phyloP scores from a whole-genome alignment of 495 filamentous ascomycete genomes.

The Aspergillus funiculosus region DNA sequence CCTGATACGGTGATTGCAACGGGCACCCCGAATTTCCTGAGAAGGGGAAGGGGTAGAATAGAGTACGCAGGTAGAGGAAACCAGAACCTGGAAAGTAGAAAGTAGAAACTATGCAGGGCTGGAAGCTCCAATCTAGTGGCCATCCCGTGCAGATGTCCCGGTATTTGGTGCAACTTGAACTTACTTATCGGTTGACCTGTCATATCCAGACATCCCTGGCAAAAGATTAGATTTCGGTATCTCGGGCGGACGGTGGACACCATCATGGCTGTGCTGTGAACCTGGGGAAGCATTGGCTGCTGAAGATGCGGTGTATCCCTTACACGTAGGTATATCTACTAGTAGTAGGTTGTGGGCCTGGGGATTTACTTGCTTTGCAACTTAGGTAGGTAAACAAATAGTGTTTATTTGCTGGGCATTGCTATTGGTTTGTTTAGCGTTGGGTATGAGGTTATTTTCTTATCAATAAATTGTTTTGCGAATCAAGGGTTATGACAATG shows the following conservation, averaged over 20 bases:
- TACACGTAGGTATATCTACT: background rate
- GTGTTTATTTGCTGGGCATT: background rate
- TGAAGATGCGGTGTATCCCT: slow-evolving; percentile 10
- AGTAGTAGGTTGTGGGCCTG: background rate
- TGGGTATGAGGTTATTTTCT: background rate
- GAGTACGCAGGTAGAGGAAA: no score
- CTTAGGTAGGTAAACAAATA: background rate
- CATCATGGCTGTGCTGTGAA: no score
- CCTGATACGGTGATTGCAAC: no score
- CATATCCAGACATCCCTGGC: slow-evolving; percentile 3
- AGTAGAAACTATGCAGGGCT: no score
- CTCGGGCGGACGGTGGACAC: no score
- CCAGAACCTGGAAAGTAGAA: no score
- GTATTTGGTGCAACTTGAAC: background rate
- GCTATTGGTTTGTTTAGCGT: no score
- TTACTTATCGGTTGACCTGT: slow-evolving; percentile 4
- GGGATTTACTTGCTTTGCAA: no score
- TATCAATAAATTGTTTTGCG: background rate
- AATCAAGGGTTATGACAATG: slow-evolving; percentile 10
- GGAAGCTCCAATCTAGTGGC: background rate
- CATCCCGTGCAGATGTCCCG: background rate
- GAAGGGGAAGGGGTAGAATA: no score
- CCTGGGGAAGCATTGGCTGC: background rate
- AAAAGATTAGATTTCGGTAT: slow-evolving; percentile 11
- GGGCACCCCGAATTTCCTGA: no score